phyloP scores from a whole-genome alignment of 352 stramenopile species.

The Phytophthora melonis region DNA sequence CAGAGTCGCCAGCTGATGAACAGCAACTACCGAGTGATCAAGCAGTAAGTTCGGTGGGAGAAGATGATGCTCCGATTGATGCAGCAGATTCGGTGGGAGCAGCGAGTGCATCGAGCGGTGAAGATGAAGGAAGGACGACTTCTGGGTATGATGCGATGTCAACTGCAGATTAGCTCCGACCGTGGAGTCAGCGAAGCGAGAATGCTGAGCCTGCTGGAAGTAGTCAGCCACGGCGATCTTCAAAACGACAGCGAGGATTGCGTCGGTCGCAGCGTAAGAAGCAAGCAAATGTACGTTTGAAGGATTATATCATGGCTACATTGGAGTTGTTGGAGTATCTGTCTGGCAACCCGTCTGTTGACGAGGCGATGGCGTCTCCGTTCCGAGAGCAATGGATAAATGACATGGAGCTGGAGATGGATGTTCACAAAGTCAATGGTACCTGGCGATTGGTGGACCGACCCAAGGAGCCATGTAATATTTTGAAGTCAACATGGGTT shows the following conservation, averaged over 20 bases:
- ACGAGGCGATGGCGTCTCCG: background rate
- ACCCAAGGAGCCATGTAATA: background rate
- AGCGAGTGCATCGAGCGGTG: background rate
- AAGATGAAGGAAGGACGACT: too few relatives aligned
- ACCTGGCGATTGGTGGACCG: constrained; percentile 24
- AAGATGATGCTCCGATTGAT: background rate
- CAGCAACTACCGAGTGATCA: background rate
- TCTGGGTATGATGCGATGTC: too few relatives aligned
- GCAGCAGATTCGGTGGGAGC: background rate
- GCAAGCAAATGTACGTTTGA: background rate
- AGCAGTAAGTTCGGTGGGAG: background rate
- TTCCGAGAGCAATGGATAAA: constrained; percentile 18
- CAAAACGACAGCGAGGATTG: background rate
- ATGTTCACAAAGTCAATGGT: constrained; percentile 2
- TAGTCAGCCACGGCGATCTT: background rate
- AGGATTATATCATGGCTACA: background rate
- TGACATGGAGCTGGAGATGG: constrained; percentile 1
- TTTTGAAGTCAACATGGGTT: background rate
- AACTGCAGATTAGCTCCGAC: background rate
- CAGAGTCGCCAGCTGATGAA: too few relatives aligned
- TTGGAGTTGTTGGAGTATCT: background rate
- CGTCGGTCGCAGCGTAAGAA: background rate
- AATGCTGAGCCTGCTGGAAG: background rate
- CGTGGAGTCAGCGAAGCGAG: background rate
- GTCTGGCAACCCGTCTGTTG: background rate